Conservation (phyloP, 768 basidiomycete genomes). For the Mycena epipterygia region DNA sequence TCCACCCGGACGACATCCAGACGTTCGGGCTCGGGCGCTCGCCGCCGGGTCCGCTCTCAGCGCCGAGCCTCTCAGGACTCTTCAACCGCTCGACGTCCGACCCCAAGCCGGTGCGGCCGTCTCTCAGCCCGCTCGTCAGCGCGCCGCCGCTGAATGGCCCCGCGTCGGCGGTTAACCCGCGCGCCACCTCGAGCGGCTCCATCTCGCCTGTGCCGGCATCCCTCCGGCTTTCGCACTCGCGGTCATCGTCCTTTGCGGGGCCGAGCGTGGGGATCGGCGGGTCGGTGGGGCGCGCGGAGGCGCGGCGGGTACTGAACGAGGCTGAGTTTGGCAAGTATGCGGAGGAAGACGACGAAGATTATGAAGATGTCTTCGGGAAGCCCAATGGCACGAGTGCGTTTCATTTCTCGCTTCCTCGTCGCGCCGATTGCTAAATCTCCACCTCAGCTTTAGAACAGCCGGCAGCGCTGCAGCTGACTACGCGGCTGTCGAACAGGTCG, state of each 20-base stretch:
- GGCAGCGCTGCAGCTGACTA: conserved; percentile 88
- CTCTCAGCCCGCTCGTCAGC: conserved; percentile 60
- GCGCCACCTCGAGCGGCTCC: not conserved
- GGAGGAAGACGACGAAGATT: conserved; percentile 91
- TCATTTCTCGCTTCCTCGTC: not conserved
- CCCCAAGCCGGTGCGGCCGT: conserved; percentile 64
- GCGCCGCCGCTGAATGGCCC: conserved; percentile 46
- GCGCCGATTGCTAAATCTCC: conserved; percentile 9
- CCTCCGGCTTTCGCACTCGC: conserved; percentile 57
- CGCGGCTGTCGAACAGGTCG: conserved; percentile 88
- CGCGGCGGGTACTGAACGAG: conserved; percentile 65
- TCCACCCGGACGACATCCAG: conserved; percentile 93
- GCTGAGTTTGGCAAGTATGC: conserved; percentile 88
- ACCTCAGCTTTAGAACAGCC: conserved; percentile 67
- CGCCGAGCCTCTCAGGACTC: conserved; percentile 70
- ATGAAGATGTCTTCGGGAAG: conserved; percentile 95
- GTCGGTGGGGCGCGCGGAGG: conserved; percentile 79
- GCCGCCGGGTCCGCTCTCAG: conserved; percentile 74
- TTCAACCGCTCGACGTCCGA: conserved; percentile 46
- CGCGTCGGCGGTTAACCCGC: conserved; percentile 30
- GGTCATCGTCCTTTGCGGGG: conserved; percentile 70
- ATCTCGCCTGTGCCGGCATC: conserved; percentile 23
- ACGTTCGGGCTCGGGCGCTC: conserved; percentile 67
- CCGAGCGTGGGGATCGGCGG: conserved; percentile 58
- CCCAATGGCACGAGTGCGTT: conserved; percentile 75